A percentile compares a stretch with the other conserved stretches of the same genome.
Conservation (phyloP, 2,329 filamentous ascomycete genomes). For the Hortaea werneckii region DNA sequence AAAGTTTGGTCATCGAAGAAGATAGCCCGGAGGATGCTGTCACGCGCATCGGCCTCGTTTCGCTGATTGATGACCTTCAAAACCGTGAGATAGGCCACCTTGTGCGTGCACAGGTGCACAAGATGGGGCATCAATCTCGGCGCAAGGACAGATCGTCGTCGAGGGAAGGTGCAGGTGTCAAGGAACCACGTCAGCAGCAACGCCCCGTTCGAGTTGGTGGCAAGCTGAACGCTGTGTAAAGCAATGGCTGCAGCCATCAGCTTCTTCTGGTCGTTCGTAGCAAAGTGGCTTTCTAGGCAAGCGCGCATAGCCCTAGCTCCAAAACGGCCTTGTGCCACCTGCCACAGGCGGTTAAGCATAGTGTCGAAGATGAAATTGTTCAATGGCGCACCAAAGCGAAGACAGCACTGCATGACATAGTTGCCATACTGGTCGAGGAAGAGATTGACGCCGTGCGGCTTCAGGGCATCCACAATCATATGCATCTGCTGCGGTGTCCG, state of each 20-base stretch:
- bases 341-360: slow-evolving; percentile 91
- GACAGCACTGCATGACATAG: slow-evolving; percentile 92
- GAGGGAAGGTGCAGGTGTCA: slow-evolving; percentile 92
- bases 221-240: slow-evolving; percentile 91
- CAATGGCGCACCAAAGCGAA: slow-evolving; percentile 79
- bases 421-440: slow-evolving; percentile 98
- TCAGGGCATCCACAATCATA: slow-evolving; percentile 73
- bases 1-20: slow-evolving; percentile 89
- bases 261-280: slow-evolving; percentile 88
- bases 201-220: slow-evolving; percentile 91
- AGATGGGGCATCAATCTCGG: slow-evolving; percentile 86
- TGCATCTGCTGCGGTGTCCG: slow-evolving; percentile 74
- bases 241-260: slow-evolving; percentile 91
- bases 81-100: slow-evolving; percentile 93
- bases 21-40: slow-evolving; percentile 77
- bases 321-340: slow-evolving; percentile 83
- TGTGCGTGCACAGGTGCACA: slow-evolving; percentile 93
- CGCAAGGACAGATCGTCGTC: slow-evolving; percentile 80
- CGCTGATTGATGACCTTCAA: slow-evolving; percentile 98
- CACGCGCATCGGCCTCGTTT: slow-evolving; percentile 82
- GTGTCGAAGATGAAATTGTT: slow-evolving; percentile 98
- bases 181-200: slow-evolving; percentile 94
- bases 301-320: slow-evolving; percentile 93
- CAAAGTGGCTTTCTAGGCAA: slow-evolving; percentile 89
- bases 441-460: slow-evolving; percentile 76